Evolutionary conservation across 345 rosid genomes (phyloP), one percentile per base, ranked within the genome.

Genomic region (Lepidium didymum): DNA sequence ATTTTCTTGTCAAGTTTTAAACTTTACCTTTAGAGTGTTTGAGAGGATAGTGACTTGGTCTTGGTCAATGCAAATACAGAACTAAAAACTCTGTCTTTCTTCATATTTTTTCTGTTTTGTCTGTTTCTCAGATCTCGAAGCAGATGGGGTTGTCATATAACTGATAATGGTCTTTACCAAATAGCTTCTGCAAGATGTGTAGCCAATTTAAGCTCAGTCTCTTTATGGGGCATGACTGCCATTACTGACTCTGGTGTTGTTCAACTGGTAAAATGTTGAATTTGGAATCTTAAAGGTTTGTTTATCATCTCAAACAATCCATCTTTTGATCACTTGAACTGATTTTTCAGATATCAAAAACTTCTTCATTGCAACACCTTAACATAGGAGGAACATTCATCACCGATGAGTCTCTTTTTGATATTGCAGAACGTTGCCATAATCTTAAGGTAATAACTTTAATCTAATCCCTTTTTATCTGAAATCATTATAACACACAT

Each of bases 131-230:
- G 96, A 72, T 87, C 96, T 10, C 80, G 91, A 74, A 88, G 91
- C 57, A 76, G 95, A 10, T 94, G 99, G 99, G 97, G 87, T 75
- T 91, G 95, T 74, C 96, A 94, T 74, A 75, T 87, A 72, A 90
- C 92, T 3, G 96, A 94, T 47, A 77, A 81, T 62, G 97, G 99
- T 60, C 82, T 91, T 14, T 73, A 72, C 78, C 78, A 79, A 54
- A 82, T 89, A 68, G 86, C 96, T 15, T 38, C 77, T 21, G 85
- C 93, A 3, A 87, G 86, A 75, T 94, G 97, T 79, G 77, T 82
- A 3, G 29, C 82, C 42, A 91, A 87, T 70, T 78, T 94, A 8
- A 91, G 77, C 34, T 94, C 87, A 12, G 75, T 94, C 56, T 94
- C 97, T 29, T 75, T 91, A 14, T 87, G 95, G 97, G 99, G 97